A percentile compares a stretch with the other conserved stretches of the same genome.
These are phyloP conservation scores for Salix suchowensis DNA, from an alignment of 345 rosid species.

Conservation along the genomic window DNA sequence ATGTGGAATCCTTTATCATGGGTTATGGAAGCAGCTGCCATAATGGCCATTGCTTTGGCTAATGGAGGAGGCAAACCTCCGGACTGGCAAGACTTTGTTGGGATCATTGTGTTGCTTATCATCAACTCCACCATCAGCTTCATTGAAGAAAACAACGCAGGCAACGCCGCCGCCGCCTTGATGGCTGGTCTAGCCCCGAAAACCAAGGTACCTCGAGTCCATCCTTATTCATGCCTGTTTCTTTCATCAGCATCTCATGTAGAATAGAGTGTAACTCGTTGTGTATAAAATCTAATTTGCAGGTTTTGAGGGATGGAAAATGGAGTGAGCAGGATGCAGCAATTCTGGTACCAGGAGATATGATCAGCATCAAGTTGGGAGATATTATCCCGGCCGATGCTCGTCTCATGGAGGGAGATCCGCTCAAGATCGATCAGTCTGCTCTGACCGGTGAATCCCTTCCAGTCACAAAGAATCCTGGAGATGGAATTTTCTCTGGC, in stretches of 20 bases:
- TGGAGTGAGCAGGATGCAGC: slow-evolving; percentile 84
- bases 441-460: slow-evolving; percentile 92
- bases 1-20: slow-evolving; percentile 98
- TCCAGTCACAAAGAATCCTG: slow-evolving; percentile 67
- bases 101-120: slow-evolving; percentile 61
- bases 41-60: slow-evolving; percentile 90
- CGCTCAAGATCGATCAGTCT: slow-evolving; percentile 84
- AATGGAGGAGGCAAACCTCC: slow-evolving; percentile 90
- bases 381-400: slow-evolving; percentile 92
- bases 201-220: slow-evolving; percentile 48
- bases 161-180: slow-evolving; percentile 92
- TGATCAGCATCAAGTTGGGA: slow-evolving; percentile 84
- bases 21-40: slow-evolving; percentile 94
- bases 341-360: slow-evolving; percentile 81
- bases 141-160: slow-evolving; percentile 90
- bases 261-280: not conserved
- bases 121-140: slow-evolving; percentile 93
- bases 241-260: not conserved
- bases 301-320: slow-evolving; percentile 81
- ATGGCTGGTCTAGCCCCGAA: slow-evolving; percentile 97
- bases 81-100: slow-evolving; percentile 93
- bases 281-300: not conserved
- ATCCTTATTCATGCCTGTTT: not conserved
- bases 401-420: slow-evolving; percentile 88
- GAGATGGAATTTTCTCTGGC: slow-evolving; percentile 75